Evolutionary conservation across 345 rosid species (phyloP).

Genomic region (Eucalyptus decipiens): DNA sequence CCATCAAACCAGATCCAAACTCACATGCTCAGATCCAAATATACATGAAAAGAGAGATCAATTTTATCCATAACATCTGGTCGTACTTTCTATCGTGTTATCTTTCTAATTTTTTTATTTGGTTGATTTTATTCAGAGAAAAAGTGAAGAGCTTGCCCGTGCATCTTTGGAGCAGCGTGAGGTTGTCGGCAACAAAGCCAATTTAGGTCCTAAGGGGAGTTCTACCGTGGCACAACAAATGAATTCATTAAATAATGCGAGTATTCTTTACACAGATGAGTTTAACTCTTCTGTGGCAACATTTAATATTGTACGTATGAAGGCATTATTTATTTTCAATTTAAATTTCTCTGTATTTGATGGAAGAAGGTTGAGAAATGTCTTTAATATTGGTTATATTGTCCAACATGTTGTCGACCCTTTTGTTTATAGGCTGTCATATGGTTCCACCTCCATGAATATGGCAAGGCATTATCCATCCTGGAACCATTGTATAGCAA

Average conservation of each 20-base stretch:
- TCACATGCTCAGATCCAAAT: neutral
- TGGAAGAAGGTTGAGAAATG: neutral
- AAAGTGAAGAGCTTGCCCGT: conserved; percentile 61
- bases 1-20: neutral
- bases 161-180: conserved; percentile 64
- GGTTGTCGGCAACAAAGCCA: conserved; percentile 20
- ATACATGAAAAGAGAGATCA: no score
- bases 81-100: neutral
- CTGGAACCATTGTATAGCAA: conserved; percentile 69
- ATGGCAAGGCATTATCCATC: conserved; percentile 63
- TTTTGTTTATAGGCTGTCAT: conserved; percentile 52
- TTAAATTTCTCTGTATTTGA: neutral
- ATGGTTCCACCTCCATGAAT: conserved; percentile 91
- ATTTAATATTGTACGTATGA: conserved; percentile 57
- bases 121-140: conserved; percentile 33
- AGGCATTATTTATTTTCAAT: neutral
- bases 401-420: neutral
- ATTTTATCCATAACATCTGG: neutral
- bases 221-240: conserved; percentile 6
- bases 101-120: neutral
- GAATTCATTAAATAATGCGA: conserved; percentile 17
- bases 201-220: conserved; percentile 46
- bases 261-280: conserved; percentile 46
- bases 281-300: conserved; percentile 65
- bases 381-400: neutral